These are phyloP conservation scores for Colletotrichum musicola DNA, from an alignment of 2,329 filamentous ascomycete species.

Conservation along the genomic window DNA sequence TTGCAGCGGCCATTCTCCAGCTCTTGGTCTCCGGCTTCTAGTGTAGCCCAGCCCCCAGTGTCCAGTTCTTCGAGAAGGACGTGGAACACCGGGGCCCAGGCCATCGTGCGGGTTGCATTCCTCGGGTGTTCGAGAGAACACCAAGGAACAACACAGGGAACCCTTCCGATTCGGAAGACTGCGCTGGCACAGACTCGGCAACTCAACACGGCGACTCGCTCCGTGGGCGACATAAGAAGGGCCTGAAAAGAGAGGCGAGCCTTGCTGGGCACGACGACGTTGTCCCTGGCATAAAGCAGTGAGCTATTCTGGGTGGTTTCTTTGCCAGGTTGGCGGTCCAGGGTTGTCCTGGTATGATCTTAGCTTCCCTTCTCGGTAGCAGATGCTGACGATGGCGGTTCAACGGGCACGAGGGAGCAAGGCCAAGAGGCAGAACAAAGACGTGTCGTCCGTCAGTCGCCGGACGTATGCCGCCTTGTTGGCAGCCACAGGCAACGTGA, in stretches of 20 bases:
- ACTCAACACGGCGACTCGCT: neutral
- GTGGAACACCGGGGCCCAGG: slow-evolving; percentile 24
- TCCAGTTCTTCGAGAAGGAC: slow-evolving; percentile 33
- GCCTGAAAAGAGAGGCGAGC: neutral
- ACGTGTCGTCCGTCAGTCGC: slow-evolving; percentile 1
- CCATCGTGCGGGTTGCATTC: slow-evolving; percentile 19
- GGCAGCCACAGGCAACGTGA: no score
- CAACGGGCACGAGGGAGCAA: neutral
- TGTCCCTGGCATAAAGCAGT: slow-evolving; percentile 17
- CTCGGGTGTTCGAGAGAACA: neutral
- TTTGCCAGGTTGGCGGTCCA: slow-evolving; percentile 19
- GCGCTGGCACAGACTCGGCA: slow-evolving; percentile 14
- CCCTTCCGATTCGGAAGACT: slow-evolving; percentile 17
- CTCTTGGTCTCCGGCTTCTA: slow-evolving; percentile 12
- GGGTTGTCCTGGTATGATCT: slow-evolving; percentile 24
- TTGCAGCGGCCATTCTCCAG: neutral
- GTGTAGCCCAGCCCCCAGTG: slow-evolving; percentile 14
- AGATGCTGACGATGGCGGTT: slow-evolving; percentile 17
- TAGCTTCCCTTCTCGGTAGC: slow-evolving; percentile 32
- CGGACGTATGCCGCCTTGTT: no score
- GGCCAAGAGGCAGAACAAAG: neutral
- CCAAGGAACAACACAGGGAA: neutral
- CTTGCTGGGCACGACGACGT: slow-evolving; percentile 6
- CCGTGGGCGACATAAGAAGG: neutral
- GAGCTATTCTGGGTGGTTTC: slow-evolving; percentile 23